Percentiles rank a stretch among this genome's conserved stretches.
Evolutionary conservation across 2,329 filamentous ascomycete genomes (phyloP).

Genomic region (Alternaria gansuensis): DNA sequence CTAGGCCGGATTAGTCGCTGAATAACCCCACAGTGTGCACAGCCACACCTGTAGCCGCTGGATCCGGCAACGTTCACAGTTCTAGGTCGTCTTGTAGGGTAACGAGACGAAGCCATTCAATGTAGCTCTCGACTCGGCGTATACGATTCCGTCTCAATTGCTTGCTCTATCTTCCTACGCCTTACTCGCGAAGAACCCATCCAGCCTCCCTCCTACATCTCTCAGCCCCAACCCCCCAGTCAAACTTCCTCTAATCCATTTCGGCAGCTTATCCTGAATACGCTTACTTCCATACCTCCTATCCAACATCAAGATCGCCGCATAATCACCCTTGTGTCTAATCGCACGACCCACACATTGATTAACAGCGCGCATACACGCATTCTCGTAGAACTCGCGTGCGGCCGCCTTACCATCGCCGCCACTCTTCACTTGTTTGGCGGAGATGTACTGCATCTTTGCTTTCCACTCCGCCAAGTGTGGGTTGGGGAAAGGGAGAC

Average conservation of each 20-base stretch:
- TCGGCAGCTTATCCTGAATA: slow-evolving; percentile 81
- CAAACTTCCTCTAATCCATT: slow-evolving; percentile 84
- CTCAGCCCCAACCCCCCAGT: slow-evolving; percentile 48
- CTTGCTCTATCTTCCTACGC: slow-evolving; percentile 3
- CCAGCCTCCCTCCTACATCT: slow-evolving; percentile 55
- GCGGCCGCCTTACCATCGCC: slow-evolving; percentile 61
- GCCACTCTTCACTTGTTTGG: slow-evolving; percentile 56
- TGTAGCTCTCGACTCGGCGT: neutral
- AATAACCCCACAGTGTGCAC: slow-evolving; percentile 16
- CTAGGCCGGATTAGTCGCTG: slow-evolving; percentile 21
- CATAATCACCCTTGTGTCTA: slow-evolving; percentile 86
- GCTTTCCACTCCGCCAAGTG: slow-evolving; percentile 92
- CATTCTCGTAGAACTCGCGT: slow-evolving; percentile 88
- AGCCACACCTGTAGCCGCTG: neutral
- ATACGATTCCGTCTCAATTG: neutral
- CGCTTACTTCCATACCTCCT: slow-evolving; percentile 76
- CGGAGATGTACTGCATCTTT: slow-evolving; percentile 85
- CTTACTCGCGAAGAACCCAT: slow-evolving; percentile 51
- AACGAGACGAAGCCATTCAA: neutral
- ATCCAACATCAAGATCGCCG: slow-evolving; percentile 87
- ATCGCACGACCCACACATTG: slow-evolving; percentile 95
- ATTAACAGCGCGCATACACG: slow-evolving; percentile 96
- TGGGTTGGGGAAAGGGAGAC: slow-evolving; percentile 91
- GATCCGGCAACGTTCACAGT: neutral
- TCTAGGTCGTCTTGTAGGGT: too few relatives aligned